phyloP scores from a whole-genome alignment of 2,329 filamentous ascomycete genomes.

The Monosporascus sp. region DNA sequence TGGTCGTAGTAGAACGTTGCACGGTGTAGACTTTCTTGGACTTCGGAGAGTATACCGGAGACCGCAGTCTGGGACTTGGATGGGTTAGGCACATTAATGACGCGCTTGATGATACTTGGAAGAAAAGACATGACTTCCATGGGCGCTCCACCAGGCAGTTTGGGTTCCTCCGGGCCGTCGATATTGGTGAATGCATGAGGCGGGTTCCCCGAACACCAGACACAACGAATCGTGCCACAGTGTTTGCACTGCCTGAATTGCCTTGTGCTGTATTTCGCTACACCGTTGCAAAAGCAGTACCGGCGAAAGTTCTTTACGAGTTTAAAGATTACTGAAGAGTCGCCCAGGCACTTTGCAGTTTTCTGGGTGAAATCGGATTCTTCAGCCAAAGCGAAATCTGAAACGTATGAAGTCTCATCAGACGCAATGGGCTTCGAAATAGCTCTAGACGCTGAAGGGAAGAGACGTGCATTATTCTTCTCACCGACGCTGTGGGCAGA shows the following conservation, averaged over 20 bases:
- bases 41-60: not conserved
- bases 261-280: constrained; percentile 23
- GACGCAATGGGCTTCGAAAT: too few relatives aligned
- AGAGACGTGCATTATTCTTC: not conserved
- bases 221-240: constrained; percentile 33
- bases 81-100: not conserved
- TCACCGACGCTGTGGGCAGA: constrained; percentile 3
- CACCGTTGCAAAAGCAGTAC: constrained; percentile 31
- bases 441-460: not conserved
- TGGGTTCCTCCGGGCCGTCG: constrained; percentile 4
- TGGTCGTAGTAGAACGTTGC: constrained; percentile 18
- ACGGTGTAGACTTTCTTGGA: constrained; percentile 4
- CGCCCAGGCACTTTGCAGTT: not conserved
- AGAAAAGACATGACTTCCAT: constrained; percentile 15
- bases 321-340: constrained; percentile 8
- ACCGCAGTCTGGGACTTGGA: not conserved
- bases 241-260: constrained; percentile 23
- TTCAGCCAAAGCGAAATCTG: too few relatives aligned
- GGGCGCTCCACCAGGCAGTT: constrained; percentile 15
- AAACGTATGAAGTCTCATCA: too few relatives aligned
- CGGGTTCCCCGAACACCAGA: constrained; percentile 34
- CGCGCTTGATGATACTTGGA: constrained; percentile 11
- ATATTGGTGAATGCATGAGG: constrained; percentile 22
- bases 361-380: constrained; percentile 1
- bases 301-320: constrained; percentile 16